Conservation (phyloP, 257 asterid genomes). For the Plectranthus barbatus region DNA sequence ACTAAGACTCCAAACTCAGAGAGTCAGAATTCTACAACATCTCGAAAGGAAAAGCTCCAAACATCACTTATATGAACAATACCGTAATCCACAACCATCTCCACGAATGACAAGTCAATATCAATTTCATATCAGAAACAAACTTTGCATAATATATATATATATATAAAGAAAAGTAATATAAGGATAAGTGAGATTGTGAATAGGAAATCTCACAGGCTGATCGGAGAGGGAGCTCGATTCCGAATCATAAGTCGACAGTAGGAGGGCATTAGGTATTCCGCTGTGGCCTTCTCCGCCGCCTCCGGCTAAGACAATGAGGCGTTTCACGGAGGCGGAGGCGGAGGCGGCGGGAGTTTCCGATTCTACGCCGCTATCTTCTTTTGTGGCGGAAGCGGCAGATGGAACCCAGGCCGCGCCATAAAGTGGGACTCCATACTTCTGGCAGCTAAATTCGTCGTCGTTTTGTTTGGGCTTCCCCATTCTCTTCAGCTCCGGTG, state of each 20-base stretch:
- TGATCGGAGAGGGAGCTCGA: slow-evolving; percentile 55
- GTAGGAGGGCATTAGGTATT: slow-evolving; percentile 62
- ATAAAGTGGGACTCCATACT: slow-evolving; percentile 82
- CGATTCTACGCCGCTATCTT: slow-evolving; percentile 13
- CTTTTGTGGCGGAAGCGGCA: slow-evolving; percentile 10
- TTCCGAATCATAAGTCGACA: slow-evolving; percentile 44
- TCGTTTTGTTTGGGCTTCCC: slow-evolving; percentile 16
- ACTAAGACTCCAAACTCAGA: background rate
- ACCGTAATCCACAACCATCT: background rate
- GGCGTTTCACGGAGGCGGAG: slow-evolving; percentile 20
- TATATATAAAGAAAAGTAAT: background rate
- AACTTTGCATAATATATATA: background rate
- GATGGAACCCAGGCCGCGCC: slow-evolving; percentile 88
- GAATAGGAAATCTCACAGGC: slow-evolving; percentile 45
- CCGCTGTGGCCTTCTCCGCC: slow-evolving; percentile 96
- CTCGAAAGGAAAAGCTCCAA: background rate
- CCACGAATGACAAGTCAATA: slow-evolving; percentile 3
- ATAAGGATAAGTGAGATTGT: background rate
- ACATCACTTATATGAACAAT: background rate
- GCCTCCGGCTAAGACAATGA: slow-evolving; percentile 81
- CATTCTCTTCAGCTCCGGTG: no score
- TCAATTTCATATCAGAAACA: background rate
- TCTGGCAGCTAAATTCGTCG: slow-evolving; percentile 31
- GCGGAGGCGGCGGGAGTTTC: slow-evolving; percentile 11
- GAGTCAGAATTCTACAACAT: background rate